Conservation (phyloP, 225 moss, liverwort and hornwort species). For the Marchantia polymorpha region DNA sequence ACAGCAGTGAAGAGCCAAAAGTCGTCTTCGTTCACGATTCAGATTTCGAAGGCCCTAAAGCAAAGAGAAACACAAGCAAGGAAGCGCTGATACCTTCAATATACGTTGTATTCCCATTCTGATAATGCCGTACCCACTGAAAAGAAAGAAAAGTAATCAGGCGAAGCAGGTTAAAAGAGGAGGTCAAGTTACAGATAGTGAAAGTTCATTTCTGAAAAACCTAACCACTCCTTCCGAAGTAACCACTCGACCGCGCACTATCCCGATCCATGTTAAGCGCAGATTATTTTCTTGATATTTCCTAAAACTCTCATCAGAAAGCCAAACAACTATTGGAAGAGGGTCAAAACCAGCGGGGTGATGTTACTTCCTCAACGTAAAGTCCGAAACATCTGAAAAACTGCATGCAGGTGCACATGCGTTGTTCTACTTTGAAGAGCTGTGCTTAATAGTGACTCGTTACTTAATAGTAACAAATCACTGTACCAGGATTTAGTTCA, state of each 20-base stretch:
- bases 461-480: too few species aligned
- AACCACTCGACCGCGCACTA: not conserved
- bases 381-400: too few species aligned
- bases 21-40: not conserved
- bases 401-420: too few species aligned
- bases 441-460: too few species aligned
- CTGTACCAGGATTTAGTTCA: too few species aligned
- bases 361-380: too few species aligned
- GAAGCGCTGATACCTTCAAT: slow-evolving; percentile 63
- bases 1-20: not conserved
- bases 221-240: not conserved
- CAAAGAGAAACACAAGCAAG: not conserved
- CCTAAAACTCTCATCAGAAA: too few species aligned
- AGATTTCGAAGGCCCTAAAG: not conserved
- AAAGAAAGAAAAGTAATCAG: not conserved
- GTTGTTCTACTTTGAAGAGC: too few species aligned
- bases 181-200: not conserved
- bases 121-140: slow-evolving; percentile 95
- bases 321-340: too few species aligned
- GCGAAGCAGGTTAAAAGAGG: not conserved
- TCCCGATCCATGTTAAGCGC: not conserved
- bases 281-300: not conserved
- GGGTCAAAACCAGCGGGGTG: too few species aligned
- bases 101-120: slow-evolving; percentile 75
- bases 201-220: not conserved